phyloP scores from a whole-genome alignment of 1,284 basidiomycete genomes.

The Leccinum brunneo-olivaceum region DNA sequence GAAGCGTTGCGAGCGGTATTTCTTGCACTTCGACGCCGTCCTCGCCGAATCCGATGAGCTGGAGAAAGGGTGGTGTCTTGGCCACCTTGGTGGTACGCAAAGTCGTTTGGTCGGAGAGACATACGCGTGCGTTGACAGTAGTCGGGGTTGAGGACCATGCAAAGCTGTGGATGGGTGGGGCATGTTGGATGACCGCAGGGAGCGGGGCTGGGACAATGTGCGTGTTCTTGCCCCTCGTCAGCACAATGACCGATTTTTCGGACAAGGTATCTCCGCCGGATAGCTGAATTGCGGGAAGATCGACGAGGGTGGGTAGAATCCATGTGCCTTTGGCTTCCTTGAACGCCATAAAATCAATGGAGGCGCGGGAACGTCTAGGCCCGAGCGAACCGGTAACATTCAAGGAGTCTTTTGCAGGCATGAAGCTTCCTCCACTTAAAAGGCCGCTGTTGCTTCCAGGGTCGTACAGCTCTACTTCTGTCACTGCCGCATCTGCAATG shows the following conservation, averaged over 20 bases:
- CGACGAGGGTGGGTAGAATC: conserved; percentile 46
- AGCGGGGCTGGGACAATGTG: conserved; percentile 65
- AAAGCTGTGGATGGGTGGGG: conserved; percentile 48
- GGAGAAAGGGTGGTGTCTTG: conserved; percentile 41
- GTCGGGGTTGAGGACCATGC: conserved; percentile 54
- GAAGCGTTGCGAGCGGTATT: conserved; percentile 36
- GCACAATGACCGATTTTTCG: conserved; percentile 45
- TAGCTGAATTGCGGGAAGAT: conserved; percentile 37
- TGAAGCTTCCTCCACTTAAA: conserved; percentile 22
- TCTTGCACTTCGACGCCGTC: conserved; percentile 69
- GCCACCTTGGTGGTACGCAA: not conserved
- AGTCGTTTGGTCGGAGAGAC: conserved; percentile 23
- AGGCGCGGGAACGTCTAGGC: conserved; percentile 43
- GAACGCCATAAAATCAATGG: conserved; percentile 44
- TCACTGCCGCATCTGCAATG: conserved; percentile 68
- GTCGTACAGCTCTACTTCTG: conserved; percentile 65
- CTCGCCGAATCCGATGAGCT: conserved; percentile 60
- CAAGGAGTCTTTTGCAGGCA: conserved; percentile 20
- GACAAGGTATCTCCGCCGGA: conserved; percentile 14
- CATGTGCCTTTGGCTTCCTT: conserved; percentile 46
- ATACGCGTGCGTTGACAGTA: conserved; percentile 49
- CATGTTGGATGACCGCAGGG: conserved; percentile 41
- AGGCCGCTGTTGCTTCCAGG: conserved; percentile 30
- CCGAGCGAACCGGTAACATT: conserved; percentile 13
- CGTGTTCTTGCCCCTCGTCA: conserved; percentile 63